Percentiles rank a stretch among this genome's conserved stretches.
phyloP scores from a whole-genome alignment of 1,139 yeast genomes.

The Yamadazyma pseudoaaseri region DNA sequence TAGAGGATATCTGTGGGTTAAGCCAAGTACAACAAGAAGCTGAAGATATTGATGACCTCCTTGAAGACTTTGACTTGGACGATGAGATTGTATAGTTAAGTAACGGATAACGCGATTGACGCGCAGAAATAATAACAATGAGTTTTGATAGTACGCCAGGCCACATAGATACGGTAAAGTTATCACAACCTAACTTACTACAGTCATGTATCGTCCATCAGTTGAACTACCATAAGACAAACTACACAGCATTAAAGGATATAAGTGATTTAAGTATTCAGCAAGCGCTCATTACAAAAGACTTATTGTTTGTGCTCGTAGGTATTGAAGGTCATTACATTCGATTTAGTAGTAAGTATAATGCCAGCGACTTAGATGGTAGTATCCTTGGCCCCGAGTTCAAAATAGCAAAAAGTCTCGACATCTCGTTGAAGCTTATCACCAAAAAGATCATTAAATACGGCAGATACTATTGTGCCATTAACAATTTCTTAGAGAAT shows the following conservation, averaged over 20 bases:
- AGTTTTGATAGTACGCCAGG: conserved; percentile 3
- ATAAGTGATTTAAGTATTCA: conserved; percentile 51
- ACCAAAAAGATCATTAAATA: conserved; percentile 57
- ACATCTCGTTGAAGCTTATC: conserved; percentile 72
- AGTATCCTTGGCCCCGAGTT: conserved; percentile 71
- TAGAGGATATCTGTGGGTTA: conserved; percentile 79
- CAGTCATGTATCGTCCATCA: conserved; percentile 16
- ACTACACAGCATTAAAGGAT: conserved; percentile 45
- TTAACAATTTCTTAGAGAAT: conserved; percentile 53
- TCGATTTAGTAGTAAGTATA: conserved; percentile 62
- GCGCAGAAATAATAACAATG: neutral
- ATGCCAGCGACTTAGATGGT: conserved; percentile 34
- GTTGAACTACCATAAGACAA: conserved; percentile 20
- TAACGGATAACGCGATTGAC: too few relatives aligned
- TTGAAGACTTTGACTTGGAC: conserved; percentile 35
- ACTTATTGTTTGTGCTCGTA: conserved; percentile 62
- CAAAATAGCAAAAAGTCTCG: conserved; percentile 68
- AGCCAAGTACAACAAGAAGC: conserved; percentile 70
- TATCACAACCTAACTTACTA: conserved; percentile 17
- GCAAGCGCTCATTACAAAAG: conserved; percentile 71
- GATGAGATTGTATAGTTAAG: conserved; percentile 3
- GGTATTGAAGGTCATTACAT: conserved; percentile 84
- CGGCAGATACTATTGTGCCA: conserved; percentile 63
- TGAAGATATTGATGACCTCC: conserved; percentile 52
- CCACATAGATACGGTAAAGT: conserved; percentile 11